Base-by-base conservation (phyloP, 1,139 yeast species). In the Spathaspora jeffriesii region DNA sequence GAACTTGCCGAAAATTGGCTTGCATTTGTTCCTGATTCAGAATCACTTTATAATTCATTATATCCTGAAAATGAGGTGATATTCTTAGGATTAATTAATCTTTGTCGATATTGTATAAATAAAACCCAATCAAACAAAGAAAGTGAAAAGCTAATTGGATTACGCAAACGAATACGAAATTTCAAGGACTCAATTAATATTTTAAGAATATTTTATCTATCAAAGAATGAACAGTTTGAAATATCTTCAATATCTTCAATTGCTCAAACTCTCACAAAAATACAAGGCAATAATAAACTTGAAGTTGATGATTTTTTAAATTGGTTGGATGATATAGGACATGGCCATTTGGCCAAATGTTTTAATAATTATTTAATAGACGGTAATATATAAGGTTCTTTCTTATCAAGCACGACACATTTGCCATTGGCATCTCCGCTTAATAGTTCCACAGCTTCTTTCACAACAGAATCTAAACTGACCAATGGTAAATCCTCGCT, bases 381-480 rank as follows among this genome's bases (percentile, higher is more conserved):
- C 17, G 36, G n/a, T 20, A 43, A 28, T 25, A 13, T 25, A 10
- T 23, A 23, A 2, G 41, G 17, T 22, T 27, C 36, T 18, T 42
- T 28, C 32, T 44, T 40, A n/a, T 52, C 52, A 18, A 53, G 27
- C 11, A 46, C 36, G 7, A 73, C 47, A 49, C 71, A 69, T 52
- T 74, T 62, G 0, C 83, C 83, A 46, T 77, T 77, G 2, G 71
- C 53, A 8, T 59, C 47, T 49, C 71, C 67, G 7, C 50, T 48
- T 8, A 78, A 50, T 2, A 73, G 61, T 1, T 63, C 61, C 1
- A 67, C 47, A 1, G 67, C 65, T 27, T 67, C 63, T 2, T 61
- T 52, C 4, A 65, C 68, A 13, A 68, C 77, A 2, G 49, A 49
- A 31, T 58, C 61, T 48, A 63, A 47, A 13, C 57, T 44, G 3